Evolutionary conservation across 495 filamentous ascomycete genomes (phyloP), one percentile per base, ranked within the genome.

Genomic region (Aspergillus nanangensis): DNA sequence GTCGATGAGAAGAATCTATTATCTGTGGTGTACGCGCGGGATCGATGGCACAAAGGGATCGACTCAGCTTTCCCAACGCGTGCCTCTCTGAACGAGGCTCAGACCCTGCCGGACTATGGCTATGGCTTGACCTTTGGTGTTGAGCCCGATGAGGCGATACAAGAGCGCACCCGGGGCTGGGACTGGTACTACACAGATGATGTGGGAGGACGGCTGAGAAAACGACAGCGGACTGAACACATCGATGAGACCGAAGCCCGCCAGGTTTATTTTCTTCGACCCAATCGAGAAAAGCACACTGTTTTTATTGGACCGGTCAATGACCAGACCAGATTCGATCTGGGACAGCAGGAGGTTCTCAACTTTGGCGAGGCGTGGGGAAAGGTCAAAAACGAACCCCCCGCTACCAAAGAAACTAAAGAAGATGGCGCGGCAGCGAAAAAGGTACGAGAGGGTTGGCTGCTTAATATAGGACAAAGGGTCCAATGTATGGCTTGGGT

Each of bases 401-500:
- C 4, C 55, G 5, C 32, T 18, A 13, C 14, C 23, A 8, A 38
- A 38, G 10, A 57, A n/a, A n/a, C n/a, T n/a, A n/a, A n/a, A n/a
- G n/a, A n/a, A n/a, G n/a, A n/a, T n/a, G n/a, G n/a, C n/a, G n/a
- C n/a, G 25, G 7, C 11, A 11, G 25, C 25, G 25, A 5, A 53
- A 42, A 61, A 56, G 27, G 56, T 58, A 10, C 69, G 71, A 21
- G 62, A 75, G 36, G 81, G 80, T 0, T 86, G 80, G 78, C 58
- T 83, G 20, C 43, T 84, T 21, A 78, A 80, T 54, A 47, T 81
- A 14, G 80, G 78, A 4, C 58, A 61, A 1, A 74, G 66, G 24
- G 57, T 80, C 4, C 69, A 75, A 47, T 73, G 72, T 50, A 48
- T 77, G 44, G 72, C 77, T 15, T 86, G 81, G 81, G 72, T 68